Evolutionary conservation across 768 basidiomycete species (phyloP), one percentile per base, ranked within the genome.

Genomic region (Auriculariales sp.): DNA sequence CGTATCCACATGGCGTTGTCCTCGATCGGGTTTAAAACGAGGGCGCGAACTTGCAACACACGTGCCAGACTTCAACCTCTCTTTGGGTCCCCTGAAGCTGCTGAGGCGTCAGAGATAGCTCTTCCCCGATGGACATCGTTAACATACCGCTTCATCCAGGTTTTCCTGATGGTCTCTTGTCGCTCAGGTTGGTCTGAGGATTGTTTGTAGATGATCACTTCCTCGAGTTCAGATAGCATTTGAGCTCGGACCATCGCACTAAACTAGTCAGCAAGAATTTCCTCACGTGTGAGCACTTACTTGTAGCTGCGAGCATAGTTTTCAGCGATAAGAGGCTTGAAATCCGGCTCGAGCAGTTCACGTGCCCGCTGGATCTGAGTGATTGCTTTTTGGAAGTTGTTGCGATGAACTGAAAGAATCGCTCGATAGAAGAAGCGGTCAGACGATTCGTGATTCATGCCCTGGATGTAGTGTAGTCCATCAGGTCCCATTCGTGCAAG

Each of bases 11-110:
- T 97, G 42, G 86, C 77, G 36, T 87, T 89, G 61, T 97, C 92
- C 54, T 95, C 91, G 55, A 87, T 87, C 0, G 95, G 94, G 36
- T 79, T 86, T 25, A 97, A 71, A 19, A 99, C 92, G 48, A 98
- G 73, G 0, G 93, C 90, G 48, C 95, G 78, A 46, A 99, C 91
- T 70, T 97, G 94, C 7, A 99, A 70, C 49, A 98, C 88, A 17
- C 94, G 80, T 98, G 95, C 95, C 95, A 99, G 3, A 95, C 91
- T 65, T 99, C 95, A 29, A 98, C 94, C 58, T 98, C 95, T 22
- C 90, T 89, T 60, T 98, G 92, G 65, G 93, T 97, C 1, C 92
- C 95, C 68, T 89, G 83, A 33, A 99, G 66, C 52, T 92, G 92
- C 53, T 25, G 39, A 7, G n/a, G 15, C 17, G 53, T 14, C 27